These are phyloP conservation scores for Ogataea saltuana DNA, from an alignment of 805 yeast species.

Conservation along the genomic window DNA sequence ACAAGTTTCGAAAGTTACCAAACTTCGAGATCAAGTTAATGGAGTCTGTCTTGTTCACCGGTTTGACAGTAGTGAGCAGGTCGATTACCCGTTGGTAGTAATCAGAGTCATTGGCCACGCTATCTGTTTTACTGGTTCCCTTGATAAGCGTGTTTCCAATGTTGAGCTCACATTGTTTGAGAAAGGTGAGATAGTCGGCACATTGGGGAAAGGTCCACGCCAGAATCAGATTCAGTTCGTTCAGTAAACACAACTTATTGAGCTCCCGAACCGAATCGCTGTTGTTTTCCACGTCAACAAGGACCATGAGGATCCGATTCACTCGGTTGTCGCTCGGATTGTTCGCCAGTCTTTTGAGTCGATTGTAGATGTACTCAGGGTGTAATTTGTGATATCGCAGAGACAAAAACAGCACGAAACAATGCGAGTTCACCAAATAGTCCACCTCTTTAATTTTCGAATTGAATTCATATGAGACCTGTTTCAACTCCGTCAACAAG, in stretches of 20 bases:
- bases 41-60: slow-evolving; percentile 56
- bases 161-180: slow-evolving; percentile 37
- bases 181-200: slow-evolving; percentile 40
- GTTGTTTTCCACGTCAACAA: slow-evolving; percentile 64
- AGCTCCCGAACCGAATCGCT: slow-evolving; percentile 49
- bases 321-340: slow-evolving; percentile 20
- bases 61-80: slow-evolving; percentile 45
- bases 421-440: slow-evolving; percentile 58
- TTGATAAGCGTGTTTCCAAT: slow-evolving; percentile 38
- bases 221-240: slow-evolving; percentile 49
- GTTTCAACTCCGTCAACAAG: slow-evolving; percentile 53
- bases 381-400: slow-evolving; percentile 73
- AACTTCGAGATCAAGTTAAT: slow-evolving; percentile 50
- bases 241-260: slow-evolving; percentile 49
- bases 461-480: slow-evolving; percentile 55
- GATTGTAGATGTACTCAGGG: slow-evolving; percentile 69
- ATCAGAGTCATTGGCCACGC: slow-evolving; percentile 34
- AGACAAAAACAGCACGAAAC: slow-evolving; percentile 62
- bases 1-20: slow-evolving; percentile 44
- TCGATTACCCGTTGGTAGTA: slow-evolving; percentile 47
- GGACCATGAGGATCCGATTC: slow-evolving; percentile 53
- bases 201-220: slow-evolving; percentile 61
- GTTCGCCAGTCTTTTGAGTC: slow-evolving; percentile 42
- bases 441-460: slow-evolving; percentile 54
- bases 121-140: slow-evolving; percentile 39